Percentiles rank a stretch among this genome's conserved stretches.
These are phyloP conservation scores for Talaromyces thailandensis DNA, from an alignment of 495 filamentous ascomycete species.

Conservation along the genomic window DNA sequence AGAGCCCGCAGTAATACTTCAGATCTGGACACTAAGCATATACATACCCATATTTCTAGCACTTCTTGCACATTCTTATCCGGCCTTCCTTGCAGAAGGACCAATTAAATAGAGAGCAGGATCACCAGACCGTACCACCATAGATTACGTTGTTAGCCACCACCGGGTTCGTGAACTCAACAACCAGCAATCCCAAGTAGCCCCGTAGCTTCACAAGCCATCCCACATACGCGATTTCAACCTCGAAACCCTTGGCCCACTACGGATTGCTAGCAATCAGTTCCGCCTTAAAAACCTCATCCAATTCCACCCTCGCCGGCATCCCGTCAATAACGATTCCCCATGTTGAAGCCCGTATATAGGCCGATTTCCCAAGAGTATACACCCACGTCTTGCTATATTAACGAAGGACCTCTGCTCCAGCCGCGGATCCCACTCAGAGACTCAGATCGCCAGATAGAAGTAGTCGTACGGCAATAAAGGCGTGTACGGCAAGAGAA, in stretches of 20 bases:
- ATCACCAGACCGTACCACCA: constrained; percentile 8
- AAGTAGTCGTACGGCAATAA: constrained; percentile 10
- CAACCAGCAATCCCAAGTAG: constrained; percentile 10
- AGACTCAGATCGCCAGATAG: constrained; percentile 9
- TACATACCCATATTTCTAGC: constrained; percentile 13
- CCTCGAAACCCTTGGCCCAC: background rate
- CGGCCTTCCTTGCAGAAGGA: constrained; percentile 11
- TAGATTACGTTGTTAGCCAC: constrained; percentile 12
- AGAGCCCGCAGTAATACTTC: constrained; percentile 8
- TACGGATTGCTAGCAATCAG: background rate
- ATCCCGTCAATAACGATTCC: background rate
- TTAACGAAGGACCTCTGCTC: constrained; percentile 9
- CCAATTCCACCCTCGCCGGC: background rate
- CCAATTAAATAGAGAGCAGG: constrained; percentile 2
- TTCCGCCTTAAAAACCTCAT: background rate
- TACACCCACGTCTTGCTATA: constrained; percentile 6
- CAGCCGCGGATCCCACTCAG: constrained; percentile 1
- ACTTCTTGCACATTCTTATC: constrained; percentile 11
- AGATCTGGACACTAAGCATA: constrained; percentile 9
- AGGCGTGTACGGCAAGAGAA: constrained; percentile 3
- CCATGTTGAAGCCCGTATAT: background rate
- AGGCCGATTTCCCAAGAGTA: background rate
- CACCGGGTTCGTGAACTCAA: constrained; percentile 13
- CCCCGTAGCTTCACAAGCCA: constrained; percentile 8
- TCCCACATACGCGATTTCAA: background rate